Percentiles rank a stretch among this genome's conserved stretches.
These are phyloP conservation scores for Paxillus rubicundulus DNA, from an alignment of 768 basidiomycete species.

Conservation along the genomic window DNA sequence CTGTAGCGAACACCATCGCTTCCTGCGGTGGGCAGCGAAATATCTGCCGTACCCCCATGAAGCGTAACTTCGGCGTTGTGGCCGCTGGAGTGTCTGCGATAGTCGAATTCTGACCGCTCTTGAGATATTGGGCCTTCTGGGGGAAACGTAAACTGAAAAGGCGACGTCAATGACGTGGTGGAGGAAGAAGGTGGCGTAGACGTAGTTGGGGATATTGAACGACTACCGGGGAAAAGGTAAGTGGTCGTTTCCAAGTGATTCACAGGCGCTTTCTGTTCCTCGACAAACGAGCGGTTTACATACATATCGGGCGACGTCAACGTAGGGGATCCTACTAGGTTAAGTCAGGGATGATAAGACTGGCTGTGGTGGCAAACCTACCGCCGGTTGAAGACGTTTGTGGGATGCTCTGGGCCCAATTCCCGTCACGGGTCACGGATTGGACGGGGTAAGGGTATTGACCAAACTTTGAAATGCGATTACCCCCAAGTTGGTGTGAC, in stretches of 20 bases:
- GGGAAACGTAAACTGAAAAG: constrained; percentile 63
- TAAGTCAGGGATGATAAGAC: constrained; percentile 32
- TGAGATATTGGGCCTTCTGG: constrained; percentile 50
- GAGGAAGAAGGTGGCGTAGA: constrained; percentile 63
- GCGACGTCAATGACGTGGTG: constrained; percentile 57
- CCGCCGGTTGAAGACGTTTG: constrained; percentile 33
- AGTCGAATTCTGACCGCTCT: constrained; percentile 65
- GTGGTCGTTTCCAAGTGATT: constrained; percentile 51
- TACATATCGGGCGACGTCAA: constrained; percentile 47
- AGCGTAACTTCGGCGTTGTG: constrained; percentile 63
- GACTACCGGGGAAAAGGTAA: constrained; percentile 63
- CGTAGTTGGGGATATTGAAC: constrained; percentile 68
- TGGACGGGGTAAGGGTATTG: constrained; percentile 46
- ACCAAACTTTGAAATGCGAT: constrained; percentile 52
- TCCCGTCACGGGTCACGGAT: constrained; percentile 29
- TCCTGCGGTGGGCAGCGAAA: constrained; percentile 52
- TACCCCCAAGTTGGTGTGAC: constrained; percentile 33
- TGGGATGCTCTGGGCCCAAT: constrained; percentile 29
- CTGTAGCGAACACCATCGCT: constrained; percentile 62
- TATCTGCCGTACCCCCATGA: constrained; percentile 72
- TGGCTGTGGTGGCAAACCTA: constrained; percentile 25
- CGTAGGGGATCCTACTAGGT: constrained; percentile 58
- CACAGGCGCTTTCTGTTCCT: constrained; percentile 57
- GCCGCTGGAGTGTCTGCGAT: constrained; percentile 53
- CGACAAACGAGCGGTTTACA: constrained; percentile 43